Evolutionary conservation across 2,329 filamentous ascomycete species (phyloP).

Genomic region (Orbilia javanica): DNA sequence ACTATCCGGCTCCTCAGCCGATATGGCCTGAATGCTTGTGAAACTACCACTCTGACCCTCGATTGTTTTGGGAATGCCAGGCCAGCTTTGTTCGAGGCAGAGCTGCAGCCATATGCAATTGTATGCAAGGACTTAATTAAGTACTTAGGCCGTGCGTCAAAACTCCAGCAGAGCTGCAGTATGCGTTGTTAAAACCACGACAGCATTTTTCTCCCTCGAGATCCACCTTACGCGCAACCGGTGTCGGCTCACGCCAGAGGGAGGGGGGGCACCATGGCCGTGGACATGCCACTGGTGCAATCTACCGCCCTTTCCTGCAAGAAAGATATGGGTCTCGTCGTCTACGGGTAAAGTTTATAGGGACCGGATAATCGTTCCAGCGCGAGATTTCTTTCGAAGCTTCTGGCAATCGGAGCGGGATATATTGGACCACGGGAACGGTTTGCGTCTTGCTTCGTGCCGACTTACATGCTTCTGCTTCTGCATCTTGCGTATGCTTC

Average conservation of each 20-base stretch:
- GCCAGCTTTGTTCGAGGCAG: constrained; percentile 31
- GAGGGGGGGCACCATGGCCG: background rate
- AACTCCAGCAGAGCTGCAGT: constrained; percentile 24
- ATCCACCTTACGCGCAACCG: constrained; percentile 44
- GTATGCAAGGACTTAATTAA: constrained; percentile 35
- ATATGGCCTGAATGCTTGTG: constrained; percentile 8
- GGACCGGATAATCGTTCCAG: constrained; percentile 24
- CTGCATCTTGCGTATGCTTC: constrained; percentile 9
- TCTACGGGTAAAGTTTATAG: constrained; percentile 29
- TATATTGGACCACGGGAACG: constrained; percentile 48
- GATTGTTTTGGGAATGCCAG: constrained; percentile 43
- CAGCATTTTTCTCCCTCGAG: constrained; percentile 35
- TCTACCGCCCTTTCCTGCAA: constrained; percentile 17
- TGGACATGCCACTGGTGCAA: constrained; percentile 32
- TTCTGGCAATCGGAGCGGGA: constrained; percentile 55
- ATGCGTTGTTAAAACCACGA: constrained; percentile 59
- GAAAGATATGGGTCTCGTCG: constrained; percentile 27
- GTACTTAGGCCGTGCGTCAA: too few relatives aligned
- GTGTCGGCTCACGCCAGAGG: constrained; percentile 26
- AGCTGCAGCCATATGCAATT: constrained; percentile 23
- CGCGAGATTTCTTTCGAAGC: constrained; percentile 38
- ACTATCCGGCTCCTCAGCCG: constrained; percentile 10
- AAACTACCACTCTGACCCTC: background rate
- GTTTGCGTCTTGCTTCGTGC: constrained; percentile 32
- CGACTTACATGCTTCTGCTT: constrained; percentile 25